Evolutionary conservation across 1,284 basidiomycete species (phyloP), one percentile per base, ranked within the genome.

Genomic region (Pseudozyma sp.): DNA sequence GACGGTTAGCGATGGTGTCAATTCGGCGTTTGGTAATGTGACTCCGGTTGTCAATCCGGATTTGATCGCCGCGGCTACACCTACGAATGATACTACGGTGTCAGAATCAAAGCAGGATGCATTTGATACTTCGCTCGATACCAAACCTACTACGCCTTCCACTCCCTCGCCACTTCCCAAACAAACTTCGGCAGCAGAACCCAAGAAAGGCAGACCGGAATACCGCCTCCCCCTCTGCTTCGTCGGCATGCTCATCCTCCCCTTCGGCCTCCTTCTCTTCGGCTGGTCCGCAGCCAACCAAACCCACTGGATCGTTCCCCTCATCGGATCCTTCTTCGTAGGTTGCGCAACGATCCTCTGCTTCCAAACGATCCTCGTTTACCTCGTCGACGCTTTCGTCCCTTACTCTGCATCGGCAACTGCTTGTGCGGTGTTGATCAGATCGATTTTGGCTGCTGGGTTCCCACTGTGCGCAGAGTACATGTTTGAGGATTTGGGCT

Each of bases 401-500:
- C 87, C 87, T 4, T 88, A 86, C 66, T 86, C 86, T 3, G 87
- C 87, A 0, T 86, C 86, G 0, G 87, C 85, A 0, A 85, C 85
- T 7, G 87, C 87, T 0, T 85, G 79, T 18, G 86, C 81, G 8
- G 78, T 83, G 10, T 53, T 85, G 12, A 57, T 80, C 40, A 82
- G 87, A 2, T 85, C 82, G 3, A 55, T 87, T 14, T 53, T 85
- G 1, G 87, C 86, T 2, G 86, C 85, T 34, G 71, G 86, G 8
- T 81, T 88, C 18, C 87, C 87, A 12, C 80, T 87, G 34, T 87
- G 87, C 59, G 76, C 80, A 0, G 79, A 85, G 0, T 77, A 85
- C 38, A 80, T 88, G 80, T 88, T 87, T 59, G 63, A 73, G n/a
- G 79, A 64, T n/a, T 76, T 87, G 7, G 86, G 86, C 2, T 88